Evolutionary conservation across 805 yeast species (phyloP), one percentile per base, ranked within the genome.

Genomic region (Starmerella bombi): DNA sequence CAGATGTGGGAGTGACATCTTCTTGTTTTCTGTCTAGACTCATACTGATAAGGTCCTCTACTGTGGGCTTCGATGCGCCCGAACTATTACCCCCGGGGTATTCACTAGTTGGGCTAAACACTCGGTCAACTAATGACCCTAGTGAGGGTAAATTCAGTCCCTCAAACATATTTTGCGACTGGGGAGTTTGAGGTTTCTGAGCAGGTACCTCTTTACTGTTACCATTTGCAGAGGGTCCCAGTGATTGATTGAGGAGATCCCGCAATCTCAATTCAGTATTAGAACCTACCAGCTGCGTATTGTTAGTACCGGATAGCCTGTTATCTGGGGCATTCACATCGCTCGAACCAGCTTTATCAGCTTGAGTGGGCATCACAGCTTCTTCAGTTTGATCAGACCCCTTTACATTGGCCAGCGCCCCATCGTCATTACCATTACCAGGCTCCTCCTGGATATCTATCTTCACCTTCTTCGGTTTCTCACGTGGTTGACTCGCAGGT

Each of bases 51-150:
- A 34, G 23, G 5, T 35, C 28, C 20, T 39, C 38, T n/a, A 35
- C n/a, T 5, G 39, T 16, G 22, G 34, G 34, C 22, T 18, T 16
- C 5, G 8, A 5, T 7, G 9, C 34, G 5, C 10, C 20, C 14
- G 5, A 30, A 5, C 7, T 28, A 9, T 29, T 25, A 4, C 12
- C 12, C 2, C 32, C 15, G 14, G 18, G 18, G n/a, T 5, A 5
- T 18, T 18, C 22, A 7, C 12, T 41, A 5, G 38, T 30, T 3
- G 44, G 44, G 21, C 45, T 44, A 8, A 35, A 36, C 5, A 17
- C 41, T n/a, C 36, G 32, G 33, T 46, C 50, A 5, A 46, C 32
- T 3, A 46, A 33, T 2, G 42, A 28, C 4, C 48, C 38, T 12
- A 46, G 25, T 2, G 39, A 18, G 5, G 50, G 50, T 10, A 44